Evolutionary conservation across 176 grass and related monocot species (phyloP).

Genomic region (Carex parvula): DNA sequence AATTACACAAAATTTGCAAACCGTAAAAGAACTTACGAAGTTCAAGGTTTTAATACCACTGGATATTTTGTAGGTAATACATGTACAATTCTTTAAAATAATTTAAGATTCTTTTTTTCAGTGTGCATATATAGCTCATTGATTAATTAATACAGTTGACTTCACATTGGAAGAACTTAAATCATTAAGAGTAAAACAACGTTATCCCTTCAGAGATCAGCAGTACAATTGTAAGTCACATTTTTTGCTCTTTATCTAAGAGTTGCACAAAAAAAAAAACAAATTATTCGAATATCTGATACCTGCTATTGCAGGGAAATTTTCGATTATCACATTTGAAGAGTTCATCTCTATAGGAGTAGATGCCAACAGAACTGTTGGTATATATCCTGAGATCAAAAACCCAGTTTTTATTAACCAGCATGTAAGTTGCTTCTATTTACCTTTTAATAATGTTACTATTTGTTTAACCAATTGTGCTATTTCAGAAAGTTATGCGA

Average conservation of each 20-base stretch:
- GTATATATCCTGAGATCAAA: slow-evolving; percentile 96
- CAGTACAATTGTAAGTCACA: slow-evolving; percentile 53
- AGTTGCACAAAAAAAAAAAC: neutral
- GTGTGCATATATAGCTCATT: neutral
- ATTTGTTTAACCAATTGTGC: neutral
- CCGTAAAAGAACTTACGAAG: slow-evolving; percentile 88
- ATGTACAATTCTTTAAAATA: slow-evolving; percentile 14
- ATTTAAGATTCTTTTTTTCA: neutral
- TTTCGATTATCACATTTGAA: slow-evolving; percentile 87
- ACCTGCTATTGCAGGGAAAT: slow-evolving; percentile 24
- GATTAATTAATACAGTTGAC: slow-evolving; percentile 47
- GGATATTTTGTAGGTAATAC: slow-evolving; percentile 86
- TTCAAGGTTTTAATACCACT: slow-evolving; percentile 62
- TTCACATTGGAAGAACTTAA: slow-evolving; percentile 74
- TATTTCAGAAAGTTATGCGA: neutral
- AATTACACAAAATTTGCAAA: slow-evolving; percentile 53
- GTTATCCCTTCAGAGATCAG: slow-evolving; percentile 69
- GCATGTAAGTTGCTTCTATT: slow-evolving; percentile 46
- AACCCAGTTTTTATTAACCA: slow-evolving; percentile 97
- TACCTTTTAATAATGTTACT: neutral
- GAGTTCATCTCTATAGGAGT: slow-evolving; percentile 85
- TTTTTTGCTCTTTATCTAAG: slow-evolving; percentile 6
- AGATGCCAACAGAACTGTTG: slow-evolving; percentile 75
- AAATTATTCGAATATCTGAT: slow-evolving; percentile 20
- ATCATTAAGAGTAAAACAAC: slow-evolving; percentile 63